Evolutionary conservation across 2,329 filamentous ascomycete species (phyloP).

Genomic region (Leptodontidium sp.): DNA sequence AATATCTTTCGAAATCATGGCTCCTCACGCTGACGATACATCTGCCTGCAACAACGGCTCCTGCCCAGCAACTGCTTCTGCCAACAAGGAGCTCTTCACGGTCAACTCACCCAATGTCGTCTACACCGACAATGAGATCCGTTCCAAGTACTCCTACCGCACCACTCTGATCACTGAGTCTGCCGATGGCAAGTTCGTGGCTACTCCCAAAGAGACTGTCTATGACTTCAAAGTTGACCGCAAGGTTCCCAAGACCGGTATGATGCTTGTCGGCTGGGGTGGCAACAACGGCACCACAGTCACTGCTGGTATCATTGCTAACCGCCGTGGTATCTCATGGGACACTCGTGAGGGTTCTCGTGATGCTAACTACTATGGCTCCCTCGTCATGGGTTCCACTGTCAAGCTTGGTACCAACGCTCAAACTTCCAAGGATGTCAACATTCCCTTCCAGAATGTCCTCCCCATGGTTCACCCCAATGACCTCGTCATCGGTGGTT

Average conservation of each 20-base stretch:
- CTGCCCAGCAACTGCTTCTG: slow-evolving; percentile 56
- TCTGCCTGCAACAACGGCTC: slow-evolving; percentile 70
- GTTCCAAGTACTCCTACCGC: slow-evolving; percentile 94
- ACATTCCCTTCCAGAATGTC: slow-evolving; percentile 93
- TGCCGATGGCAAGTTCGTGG: slow-evolving; percentile 79
- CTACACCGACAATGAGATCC: slow-evolving; percentile 89
- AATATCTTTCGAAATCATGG: slow-evolving; percentile 68
- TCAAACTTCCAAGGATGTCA: slow-evolving; percentile 86
- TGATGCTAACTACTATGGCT: slow-evolving; percentile 96
- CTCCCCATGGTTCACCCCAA: slow-evolving; percentile 98
- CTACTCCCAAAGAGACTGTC: slow-evolving; percentile 84
- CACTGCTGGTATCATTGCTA: slow-evolving; percentile 96
- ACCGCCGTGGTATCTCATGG: slow-evolving; percentile 86
- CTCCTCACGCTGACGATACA: slow-evolving; percentile 83
- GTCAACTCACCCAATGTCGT: slow-evolving; percentile 92
- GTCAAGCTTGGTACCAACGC: slow-evolving; percentile 93
- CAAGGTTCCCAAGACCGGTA: slow-evolving; percentile 88
- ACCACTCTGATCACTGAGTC: slow-evolving; percentile 81
- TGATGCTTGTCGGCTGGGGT: slow-evolving; percentile 98
- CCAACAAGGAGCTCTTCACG: slow-evolving; percentile 73
- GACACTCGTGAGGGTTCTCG: slow-evolving; percentile 90
- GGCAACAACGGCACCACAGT: slow-evolving; percentile 99
- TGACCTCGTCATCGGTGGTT: slow-evolving; percentile 92
- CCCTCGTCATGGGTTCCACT: slow-evolving; percentile 95
- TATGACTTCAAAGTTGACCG: slow-evolving; percentile 99